These are phyloP conservation scores for Rhodotorula sp. DNA, from an alignment of 1,284 basidiomycete genomes.

Conservation along the genomic window DNA sequence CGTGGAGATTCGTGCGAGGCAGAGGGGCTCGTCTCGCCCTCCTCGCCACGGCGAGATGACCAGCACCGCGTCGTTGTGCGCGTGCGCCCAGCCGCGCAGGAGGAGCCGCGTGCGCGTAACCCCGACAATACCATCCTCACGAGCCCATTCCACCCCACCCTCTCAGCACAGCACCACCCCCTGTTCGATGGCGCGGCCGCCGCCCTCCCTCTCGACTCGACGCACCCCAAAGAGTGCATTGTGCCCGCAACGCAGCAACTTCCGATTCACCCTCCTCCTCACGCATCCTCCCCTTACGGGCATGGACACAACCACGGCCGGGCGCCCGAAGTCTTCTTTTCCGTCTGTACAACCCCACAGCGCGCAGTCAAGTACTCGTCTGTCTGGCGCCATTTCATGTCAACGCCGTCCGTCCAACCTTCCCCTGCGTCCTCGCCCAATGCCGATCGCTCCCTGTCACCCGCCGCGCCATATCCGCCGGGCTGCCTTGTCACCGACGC, in stretches of 20 bases:
- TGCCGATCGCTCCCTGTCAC: too few relatives aligned
- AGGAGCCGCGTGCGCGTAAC: background rate
- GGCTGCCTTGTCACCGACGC: constrained; percentile 36
- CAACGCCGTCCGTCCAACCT: background rate
- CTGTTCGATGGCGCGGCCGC: constrained; percentile 1
- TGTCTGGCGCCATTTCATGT: constrained; percentile 33
- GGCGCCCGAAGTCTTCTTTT: constrained; percentile 29
- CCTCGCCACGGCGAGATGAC: background rate
- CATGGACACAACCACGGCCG: background rate
- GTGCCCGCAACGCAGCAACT: background rate
- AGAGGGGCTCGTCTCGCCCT: background rate
- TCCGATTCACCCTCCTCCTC: constrained; percentile 7
- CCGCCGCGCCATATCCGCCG: background rate
- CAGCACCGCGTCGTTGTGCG: constrained; percentile 18
- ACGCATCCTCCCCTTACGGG: background rate
- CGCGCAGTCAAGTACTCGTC: constrained; percentile 24
- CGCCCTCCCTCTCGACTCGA: too few relatives aligned
- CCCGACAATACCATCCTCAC: constrained; percentile 27
- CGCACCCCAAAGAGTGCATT: background rate
- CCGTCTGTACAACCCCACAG: constrained; percentile 21
- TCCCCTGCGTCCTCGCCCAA: background rate
- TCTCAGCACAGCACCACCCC: background rate
- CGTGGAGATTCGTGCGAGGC: constrained; percentile 15
- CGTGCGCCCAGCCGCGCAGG: background rate
- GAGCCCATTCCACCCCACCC: constrained; percentile 9